Evolutionary conservation across 2,329 filamentous ascomycete species (phyloP).

Genomic region (Neonectria hederae): DNA sequence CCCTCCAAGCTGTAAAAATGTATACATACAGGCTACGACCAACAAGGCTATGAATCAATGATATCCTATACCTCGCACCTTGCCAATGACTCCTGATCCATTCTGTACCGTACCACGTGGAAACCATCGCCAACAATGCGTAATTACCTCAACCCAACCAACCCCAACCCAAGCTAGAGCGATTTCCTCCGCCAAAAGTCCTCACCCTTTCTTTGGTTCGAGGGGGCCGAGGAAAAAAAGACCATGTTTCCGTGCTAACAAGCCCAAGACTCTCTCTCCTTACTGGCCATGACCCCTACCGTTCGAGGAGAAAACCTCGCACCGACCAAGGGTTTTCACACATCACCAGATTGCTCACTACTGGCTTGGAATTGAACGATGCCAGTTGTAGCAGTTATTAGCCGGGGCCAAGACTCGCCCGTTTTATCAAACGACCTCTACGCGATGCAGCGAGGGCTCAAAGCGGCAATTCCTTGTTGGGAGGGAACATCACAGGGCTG

Average conservation of each 20-base stretch:
- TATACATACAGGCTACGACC: neutral
- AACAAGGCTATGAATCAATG: neutral
- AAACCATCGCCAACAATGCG: neutral
- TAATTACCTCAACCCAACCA: neutral
- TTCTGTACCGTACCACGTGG: neutral
- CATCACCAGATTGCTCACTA: neutral
- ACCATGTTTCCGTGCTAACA: neutral
- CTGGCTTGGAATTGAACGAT: neutral
- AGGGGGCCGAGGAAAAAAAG: neutral
- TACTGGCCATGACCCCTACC: neutral
- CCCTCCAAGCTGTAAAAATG: conserved; percentile 42
- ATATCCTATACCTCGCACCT: neutral
- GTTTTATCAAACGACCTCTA: neutral
- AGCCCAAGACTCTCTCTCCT: neutral
- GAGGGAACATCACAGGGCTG: neutral
- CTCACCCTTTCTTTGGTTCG: neutral
- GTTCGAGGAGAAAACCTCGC: neutral
- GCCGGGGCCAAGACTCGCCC: neutral
- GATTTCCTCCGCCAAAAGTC: neutral
- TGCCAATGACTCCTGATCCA: neutral
- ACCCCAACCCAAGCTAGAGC: neutral
- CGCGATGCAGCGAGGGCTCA: neutral
- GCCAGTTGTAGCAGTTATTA: neutral
- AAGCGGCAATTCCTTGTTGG: neutral
- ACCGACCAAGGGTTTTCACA: neutral